phyloP scores from a whole-genome alignment of 192 early-diverging fungal species.

The Chytriomyces confervae region DNA sequence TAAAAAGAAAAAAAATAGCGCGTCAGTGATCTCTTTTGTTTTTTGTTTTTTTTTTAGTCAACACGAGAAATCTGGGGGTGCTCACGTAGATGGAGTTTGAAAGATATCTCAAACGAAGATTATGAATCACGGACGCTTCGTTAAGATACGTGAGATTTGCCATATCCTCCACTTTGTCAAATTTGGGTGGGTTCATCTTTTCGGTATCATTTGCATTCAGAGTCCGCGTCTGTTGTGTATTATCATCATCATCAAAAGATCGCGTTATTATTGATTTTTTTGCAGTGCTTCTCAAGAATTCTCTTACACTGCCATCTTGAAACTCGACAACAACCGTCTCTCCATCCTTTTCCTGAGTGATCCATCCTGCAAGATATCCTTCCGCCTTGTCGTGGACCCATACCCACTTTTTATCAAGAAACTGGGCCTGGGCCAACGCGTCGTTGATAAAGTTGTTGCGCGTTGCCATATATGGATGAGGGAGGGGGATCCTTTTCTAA shows the following conservation, averaged over 20 bases:
- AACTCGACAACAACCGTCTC: slow-evolving; percentile 78
- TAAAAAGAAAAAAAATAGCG: neutral
- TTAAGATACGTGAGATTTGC: slow-evolving; percentile 96
- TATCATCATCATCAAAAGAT: neutral
- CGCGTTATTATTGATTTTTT: neutral
- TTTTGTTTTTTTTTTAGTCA: neutral
- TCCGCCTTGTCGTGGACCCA: slow-evolving; percentile 94
- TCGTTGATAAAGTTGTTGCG: slow-evolving; percentile 41
- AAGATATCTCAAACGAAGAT: slow-evolving; percentile 87
- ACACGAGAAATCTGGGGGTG: neutral
- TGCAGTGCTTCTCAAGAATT: neutral
- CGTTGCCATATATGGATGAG: slow-evolving; percentile 3
- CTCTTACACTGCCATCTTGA: slow-evolving; percentile 75
- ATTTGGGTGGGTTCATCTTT: slow-evolving; percentile 99
- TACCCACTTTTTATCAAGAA: slow-evolving; percentile 95
- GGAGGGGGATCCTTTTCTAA: neutral
- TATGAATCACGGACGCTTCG: slow-evolving; percentile 98
- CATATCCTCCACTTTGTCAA: slow-evolving; percentile 99
- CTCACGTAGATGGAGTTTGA: slow-evolving; percentile 91
- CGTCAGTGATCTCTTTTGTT: neutral
- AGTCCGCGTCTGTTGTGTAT: slow-evolving; percentile 36
- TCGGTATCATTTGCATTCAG: slow-evolving; percentile 83
- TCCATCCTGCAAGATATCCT: slow-evolving; percentile 86
- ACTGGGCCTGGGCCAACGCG: slow-evolving; percentile 76
- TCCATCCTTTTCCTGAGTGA: slow-evolving; percentile 70